These are phyloP conservation scores for Pythium dissotocum DNA, from an alignment of 352 stramenopile genomes.

Conservation along the genomic window DNA sequence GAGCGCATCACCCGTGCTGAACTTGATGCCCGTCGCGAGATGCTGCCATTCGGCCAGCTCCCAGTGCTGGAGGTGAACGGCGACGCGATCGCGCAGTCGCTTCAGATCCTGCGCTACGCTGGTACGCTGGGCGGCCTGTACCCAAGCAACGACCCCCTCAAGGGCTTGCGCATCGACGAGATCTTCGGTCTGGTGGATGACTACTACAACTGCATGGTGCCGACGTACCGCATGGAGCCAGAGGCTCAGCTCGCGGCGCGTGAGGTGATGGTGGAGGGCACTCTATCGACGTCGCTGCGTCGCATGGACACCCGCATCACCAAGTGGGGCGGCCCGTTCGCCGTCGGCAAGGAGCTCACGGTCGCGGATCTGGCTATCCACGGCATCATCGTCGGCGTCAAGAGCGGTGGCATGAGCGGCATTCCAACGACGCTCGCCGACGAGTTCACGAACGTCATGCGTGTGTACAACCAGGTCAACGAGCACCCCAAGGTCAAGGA, in stretches of 20 bases:
- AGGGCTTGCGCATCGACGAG: constrained; percentile 32
- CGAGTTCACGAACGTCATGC: constrained; percentile 27
- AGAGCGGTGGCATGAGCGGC: constrained; percentile 27
- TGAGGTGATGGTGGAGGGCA: constrained; percentile 15
- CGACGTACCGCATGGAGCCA: constrained; percentile 23
- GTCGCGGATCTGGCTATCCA: constrained; percentile 39
- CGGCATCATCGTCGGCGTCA: constrained; percentile 26
- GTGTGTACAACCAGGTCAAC: constrained; percentile 31
- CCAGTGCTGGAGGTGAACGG: constrained; percentile 37
- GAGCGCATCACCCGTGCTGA: constrained; percentile 39
- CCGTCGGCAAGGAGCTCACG: constrained; percentile 24
- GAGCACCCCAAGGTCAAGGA: constrained; percentile 38
- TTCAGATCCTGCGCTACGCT: constrained; percentile 43
- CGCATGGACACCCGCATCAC: constrained; percentile 18
- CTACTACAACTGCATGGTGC: constrained; percentile 20
- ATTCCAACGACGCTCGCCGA: constrained; percentile 32
- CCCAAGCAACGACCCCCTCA: constrained; percentile 31
- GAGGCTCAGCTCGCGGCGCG: constrained; percentile 18
- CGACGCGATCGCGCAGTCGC: constrained; percentile 45
- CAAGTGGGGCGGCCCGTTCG: constrained; percentile 20
- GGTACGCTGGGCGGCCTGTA: constrained; percentile 34
- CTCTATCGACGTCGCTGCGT: constrained; percentile 11
- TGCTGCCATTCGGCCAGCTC: constrained; percentile 39
- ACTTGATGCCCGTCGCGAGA: constrained; percentile 27
- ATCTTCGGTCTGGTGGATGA: constrained; percentile 28